Base-by-base conservation (phyloP, 768 basidiomycete genomes). In the Leccinum fibrillosum region DNA sequence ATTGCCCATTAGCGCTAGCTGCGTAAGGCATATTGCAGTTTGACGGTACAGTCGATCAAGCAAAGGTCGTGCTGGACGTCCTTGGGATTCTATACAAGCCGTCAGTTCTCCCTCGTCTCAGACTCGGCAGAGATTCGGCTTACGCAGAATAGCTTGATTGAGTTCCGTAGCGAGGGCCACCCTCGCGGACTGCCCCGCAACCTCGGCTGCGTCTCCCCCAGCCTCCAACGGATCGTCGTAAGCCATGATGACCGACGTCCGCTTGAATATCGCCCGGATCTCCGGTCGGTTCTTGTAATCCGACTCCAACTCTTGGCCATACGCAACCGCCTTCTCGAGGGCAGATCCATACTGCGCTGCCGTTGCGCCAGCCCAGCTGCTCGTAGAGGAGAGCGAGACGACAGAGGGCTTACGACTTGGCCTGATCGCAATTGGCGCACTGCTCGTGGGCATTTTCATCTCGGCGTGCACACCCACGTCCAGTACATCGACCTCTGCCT, bases 71-170 rank as follows among this genome's bases (percentile, higher is more conserved):
- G 82, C 75, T 2, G 90, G 90, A 37, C 83, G 82, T 19, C 88
- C 88, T 75, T 90, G 89, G 0, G 91, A 92, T 72, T 84, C 92
- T 94, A 59, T 11, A 26, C 53, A 42, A 28, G 25, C 5, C 9
- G 34, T 61, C 47, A 65, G 59, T 37, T 37, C 56, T 48, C 26
- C 57, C 28, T 34, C 35, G 2, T 4, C 26, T n/a, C 13, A 28
- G 45, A 52, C 17, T 53, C 21, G 6, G 35, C 3, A 54, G 15
- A 45, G 52, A 39, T 35, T 50, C 47, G 48, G 74, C 86, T 63
- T 64, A 93, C 92, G 88, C 54, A 94, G 76, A 57, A 95, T 92
- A 42, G 86, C 90, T 69, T 85, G 80, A 65, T 94, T 94, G 39
- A 94, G 71, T 73, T 92, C 90, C 58, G 83, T 86, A 28, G 89